phyloP scores from a whole-genome alignment of 2,329 filamentous ascomycete species.

The Emericellopsis atlantica region DNA sequence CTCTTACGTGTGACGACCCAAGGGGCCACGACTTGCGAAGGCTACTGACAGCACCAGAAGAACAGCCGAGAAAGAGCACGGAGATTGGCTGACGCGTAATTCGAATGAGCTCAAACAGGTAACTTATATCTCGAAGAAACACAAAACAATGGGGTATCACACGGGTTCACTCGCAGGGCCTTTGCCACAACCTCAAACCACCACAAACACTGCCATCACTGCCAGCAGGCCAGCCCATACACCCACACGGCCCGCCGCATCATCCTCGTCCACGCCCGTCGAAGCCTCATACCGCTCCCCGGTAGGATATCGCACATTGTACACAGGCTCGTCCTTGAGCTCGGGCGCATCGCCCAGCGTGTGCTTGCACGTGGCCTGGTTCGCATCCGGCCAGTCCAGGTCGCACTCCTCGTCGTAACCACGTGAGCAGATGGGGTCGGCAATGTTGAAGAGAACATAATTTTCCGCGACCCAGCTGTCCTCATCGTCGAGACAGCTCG shows the following conservation, averaged over 20 bases:
- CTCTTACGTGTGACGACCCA: too few species aligned
- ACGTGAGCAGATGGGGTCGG: constrained; percentile 31
- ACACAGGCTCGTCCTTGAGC: constrained; percentile 26
- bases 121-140: too few species aligned
- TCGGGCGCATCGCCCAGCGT: constrained; percentile 21
- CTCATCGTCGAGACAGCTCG: constrained; percentile 24
- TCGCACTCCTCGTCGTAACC: constrained; percentile 33
- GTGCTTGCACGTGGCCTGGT: constrained; percentile 31
- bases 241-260: background rate
- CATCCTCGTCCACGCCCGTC: constrained; percentile 6
- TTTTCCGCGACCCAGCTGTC: constrained; percentile 34
- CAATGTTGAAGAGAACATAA: constrained; percentile 36
- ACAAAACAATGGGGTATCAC: background rate
- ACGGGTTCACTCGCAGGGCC: background rate
- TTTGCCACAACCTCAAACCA: background rate
- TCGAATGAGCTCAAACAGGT: too few species aligned
- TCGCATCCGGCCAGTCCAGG: constrained; percentile 26
- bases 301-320: constrained; percentile 32
- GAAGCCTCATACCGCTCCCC: constrained; percentile 26
- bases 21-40: too few species aligned
- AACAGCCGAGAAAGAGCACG: too few species aligned
- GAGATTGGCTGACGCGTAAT: too few species aligned
- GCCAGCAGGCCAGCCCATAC: background rate
- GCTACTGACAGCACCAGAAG: too few species aligned
- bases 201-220: background rate